Conservation (phyloP, 2,329 filamentous ascomycete species). For the Cytospora piceicola region DNA sequence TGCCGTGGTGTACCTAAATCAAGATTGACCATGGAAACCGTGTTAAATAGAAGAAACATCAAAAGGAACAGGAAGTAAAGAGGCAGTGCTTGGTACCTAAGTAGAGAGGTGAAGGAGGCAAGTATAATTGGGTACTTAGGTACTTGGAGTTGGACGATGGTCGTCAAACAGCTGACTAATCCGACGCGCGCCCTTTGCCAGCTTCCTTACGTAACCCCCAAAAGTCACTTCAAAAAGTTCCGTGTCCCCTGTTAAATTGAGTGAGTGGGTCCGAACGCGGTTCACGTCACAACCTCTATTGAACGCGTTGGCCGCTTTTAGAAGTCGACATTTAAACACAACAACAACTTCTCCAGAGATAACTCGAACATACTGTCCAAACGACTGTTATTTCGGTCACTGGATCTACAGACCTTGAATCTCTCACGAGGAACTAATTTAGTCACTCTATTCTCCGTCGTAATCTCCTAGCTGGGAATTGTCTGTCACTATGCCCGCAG, state of each 20-base stretch:
- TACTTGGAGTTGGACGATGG: not conserved
- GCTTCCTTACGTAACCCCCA: conserved; percentile 10
- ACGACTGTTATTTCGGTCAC: not conserved
- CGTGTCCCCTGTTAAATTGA: conserved; percentile 22
- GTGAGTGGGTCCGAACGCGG: conserved; percentile 27
- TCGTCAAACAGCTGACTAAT: not conserved
- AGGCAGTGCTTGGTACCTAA: not conserved
- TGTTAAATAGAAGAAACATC: not conserved
- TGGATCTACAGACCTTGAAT: not conserved
- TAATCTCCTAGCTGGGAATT: not conserved
- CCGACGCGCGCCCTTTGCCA: not conserved
- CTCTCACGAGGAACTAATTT: conserved; percentile 3
- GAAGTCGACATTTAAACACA: conserved; percentile 5
- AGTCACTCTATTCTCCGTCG: not conserved
- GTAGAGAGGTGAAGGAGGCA: not conserved
- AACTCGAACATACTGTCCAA: not conserved
- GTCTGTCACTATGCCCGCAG: conserved; percentile 48
- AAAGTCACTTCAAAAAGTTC: not conserved
- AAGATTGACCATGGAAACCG: not conserved
- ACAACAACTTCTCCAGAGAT: not conserved
- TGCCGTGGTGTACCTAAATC: not conserved
- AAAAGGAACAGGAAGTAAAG: not conserved
- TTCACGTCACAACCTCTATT: conserved; percentile 21
- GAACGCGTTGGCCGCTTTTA: conserved; percentile 20
- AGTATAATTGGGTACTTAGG: not conserved